A percentile compares a stretch with the other conserved stretches of the same genome.
Evolutionary conservation across 2,329 filamentous ascomycete species (phyloP).

Genomic region (Eurotiales sp.): DNA sequence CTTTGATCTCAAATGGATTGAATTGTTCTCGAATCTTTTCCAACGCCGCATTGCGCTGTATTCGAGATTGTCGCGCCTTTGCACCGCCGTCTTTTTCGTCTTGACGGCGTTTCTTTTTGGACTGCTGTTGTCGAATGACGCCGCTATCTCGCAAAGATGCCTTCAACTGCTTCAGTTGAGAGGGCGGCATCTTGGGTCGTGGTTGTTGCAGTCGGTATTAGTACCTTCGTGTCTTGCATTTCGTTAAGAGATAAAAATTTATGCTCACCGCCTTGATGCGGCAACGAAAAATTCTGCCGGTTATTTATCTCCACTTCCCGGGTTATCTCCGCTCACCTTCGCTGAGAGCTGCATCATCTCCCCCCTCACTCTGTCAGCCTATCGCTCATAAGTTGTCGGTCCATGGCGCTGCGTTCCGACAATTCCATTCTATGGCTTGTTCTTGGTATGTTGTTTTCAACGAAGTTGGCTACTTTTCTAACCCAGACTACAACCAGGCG

Average conservation of each 20-base stretch:
- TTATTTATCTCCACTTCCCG: background rate
- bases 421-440: slow-evolving; percentile 13
- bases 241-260: slow-evolving; percentile 29
- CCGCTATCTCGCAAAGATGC: slow-evolving; percentile 84
- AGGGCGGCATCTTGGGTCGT: slow-evolving; percentile 71
- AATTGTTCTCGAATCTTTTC: slow-evolving; percentile 89
- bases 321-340: slow-evolving; percentile 7
- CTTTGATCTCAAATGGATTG: slow-evolving; percentile 95
- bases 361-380: background rate
- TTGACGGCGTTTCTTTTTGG: slow-evolving; percentile 88
- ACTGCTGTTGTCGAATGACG: slow-evolving; percentile 85
- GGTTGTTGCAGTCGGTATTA: background rate
- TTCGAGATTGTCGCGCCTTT: slow-evolving; percentile 64
- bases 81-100: slow-evolving; percentile 60
- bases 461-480: slow-evolving; percentile 5
- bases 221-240: slow-evolving; percentile 2
- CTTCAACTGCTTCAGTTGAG: slow-evolving; percentile 94
- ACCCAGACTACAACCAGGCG: slow-evolving; percentile 22
- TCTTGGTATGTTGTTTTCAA: slow-evolving; percentile 1
- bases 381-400: background rate
- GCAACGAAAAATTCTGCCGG: slow-evolving; percentile 27
- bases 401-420: slow-evolving; percentile 12
- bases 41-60: slow-evolving; percentile 72
- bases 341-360: too few relatives aligned
- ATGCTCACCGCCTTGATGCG: slow-evolving; percentile 29